A percentile compares a stretch with the other conserved stretches of the same genome.
These are phyloP conservation scores for Teratosphaeria nubilosa DNA, from an alignment of 2,329 filamentous ascomycete genomes.

Conservation along the genomic window DNA sequence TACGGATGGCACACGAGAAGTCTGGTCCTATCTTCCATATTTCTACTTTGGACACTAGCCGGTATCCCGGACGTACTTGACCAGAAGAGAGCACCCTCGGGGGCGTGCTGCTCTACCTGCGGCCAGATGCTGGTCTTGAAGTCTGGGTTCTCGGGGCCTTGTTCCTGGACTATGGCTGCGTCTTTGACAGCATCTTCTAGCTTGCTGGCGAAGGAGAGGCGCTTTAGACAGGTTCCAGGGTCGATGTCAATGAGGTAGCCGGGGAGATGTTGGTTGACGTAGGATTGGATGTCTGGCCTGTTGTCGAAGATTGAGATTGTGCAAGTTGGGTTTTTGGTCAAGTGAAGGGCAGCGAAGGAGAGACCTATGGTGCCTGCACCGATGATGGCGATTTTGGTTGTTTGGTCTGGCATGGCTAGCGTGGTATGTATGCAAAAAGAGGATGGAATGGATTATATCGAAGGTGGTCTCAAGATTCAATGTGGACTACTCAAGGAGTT, in stretches of 20 bases:
- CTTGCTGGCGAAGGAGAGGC: constrained; percentile 24
- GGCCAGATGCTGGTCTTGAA: constrained; percentile 46
- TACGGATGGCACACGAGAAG: constrained; percentile 51
- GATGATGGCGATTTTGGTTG: constrained; percentile 29
- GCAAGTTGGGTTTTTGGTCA: constrained; percentile 32
- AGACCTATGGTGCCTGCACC: constrained; percentile 44
- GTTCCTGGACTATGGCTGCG: constrained; percentile 49
- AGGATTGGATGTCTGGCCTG: constrained; percentile 36
- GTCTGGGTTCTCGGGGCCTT: constrained; percentile 44
- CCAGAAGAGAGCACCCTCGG: constrained; percentile 42
- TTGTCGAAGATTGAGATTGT: constrained; percentile 42
- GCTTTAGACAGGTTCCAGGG: constrained; percentile 13
- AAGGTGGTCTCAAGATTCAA: neutral
- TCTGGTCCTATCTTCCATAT: constrained; percentile 35
- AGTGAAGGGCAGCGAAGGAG: constrained; percentile 46
- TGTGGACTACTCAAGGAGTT: neutral
- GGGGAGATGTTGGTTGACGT: constrained; percentile 35
- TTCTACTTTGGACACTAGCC: constrained; percentile 37
- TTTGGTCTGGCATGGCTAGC: neutral
- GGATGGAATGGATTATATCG: neutral
- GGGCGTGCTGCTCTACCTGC: constrained; percentile 38
- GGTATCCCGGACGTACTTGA: constrained; percentile 49
- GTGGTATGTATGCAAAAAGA: neutral
- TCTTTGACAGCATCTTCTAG: constrained; percentile 30
- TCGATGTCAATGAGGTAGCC: constrained; percentile 29